Conservation (phyloP, 306 rosid species). For the Delonix regia region DNA sequence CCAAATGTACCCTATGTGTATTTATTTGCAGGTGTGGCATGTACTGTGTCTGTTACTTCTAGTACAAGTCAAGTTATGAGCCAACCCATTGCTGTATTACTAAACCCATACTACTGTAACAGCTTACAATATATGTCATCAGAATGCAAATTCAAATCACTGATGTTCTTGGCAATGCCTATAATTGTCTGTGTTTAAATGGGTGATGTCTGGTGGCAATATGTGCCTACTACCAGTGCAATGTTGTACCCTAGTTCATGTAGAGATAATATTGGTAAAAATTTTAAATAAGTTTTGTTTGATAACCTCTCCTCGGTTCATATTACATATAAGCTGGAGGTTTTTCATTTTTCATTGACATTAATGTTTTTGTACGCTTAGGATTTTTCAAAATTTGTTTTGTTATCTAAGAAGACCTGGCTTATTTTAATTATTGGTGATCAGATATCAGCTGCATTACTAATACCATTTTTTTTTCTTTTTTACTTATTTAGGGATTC, state of each 20-base stretch:
- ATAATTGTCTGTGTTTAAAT: conserved; percentile 18
- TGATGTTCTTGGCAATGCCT: conserved; percentile 25
- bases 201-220: conserved; percentile 28
- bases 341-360: not conserved
- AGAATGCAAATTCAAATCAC: conserved; percentile 18
- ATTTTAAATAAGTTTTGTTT: not conserved
- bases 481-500: conserved; percentile 57
- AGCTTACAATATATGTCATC: conserved; percentile 2
- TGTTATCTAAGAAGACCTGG: not conserved
- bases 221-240: not conserved
- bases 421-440: not conserved
- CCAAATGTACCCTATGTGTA: not conserved
- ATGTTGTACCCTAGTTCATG: conserved; percentile 29
- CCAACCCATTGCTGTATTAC: not conserved
- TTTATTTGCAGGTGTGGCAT: not conserved
- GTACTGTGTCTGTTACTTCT: not conserved
- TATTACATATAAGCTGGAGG: not conserved
- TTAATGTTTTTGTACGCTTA: conserved; percentile 15
- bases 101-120: not conserved
- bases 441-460: not conserved
- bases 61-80: not conserved
- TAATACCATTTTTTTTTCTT: conserved; percentile 19
- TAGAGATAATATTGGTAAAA: not conserved
- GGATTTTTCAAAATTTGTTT: conserved; percentile 8
- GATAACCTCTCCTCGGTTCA: not conserved